Evolutionary conservation across 2,329 filamentous ascomycete species (phyloP).

Genomic region (Neoascochyta sp.): DNA sequence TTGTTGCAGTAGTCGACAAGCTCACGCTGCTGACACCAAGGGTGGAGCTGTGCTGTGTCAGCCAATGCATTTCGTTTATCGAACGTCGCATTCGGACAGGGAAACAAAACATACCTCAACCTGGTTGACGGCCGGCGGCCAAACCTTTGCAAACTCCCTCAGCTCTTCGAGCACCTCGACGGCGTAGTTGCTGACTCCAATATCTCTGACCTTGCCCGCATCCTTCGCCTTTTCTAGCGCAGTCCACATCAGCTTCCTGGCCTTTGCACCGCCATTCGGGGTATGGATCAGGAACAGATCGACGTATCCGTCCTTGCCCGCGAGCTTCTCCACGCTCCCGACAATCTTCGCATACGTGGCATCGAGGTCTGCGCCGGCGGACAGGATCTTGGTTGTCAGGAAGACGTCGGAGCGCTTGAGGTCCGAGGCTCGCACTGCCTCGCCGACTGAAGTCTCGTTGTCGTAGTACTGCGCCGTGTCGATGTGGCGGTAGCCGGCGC

Average conservation of each 20-base stretch:
- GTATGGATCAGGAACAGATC: conserved; percentile 70
- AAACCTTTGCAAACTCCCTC: conserved; percentile 60
- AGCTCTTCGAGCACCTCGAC: conserved; percentile 66
- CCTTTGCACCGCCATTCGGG: conserved; percentile 53
- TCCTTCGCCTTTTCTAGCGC: conserved; percentile 60
- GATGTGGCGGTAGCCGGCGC: conserved; percentile 59
- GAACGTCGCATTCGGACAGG: too few relatives aligned
- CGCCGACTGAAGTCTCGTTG: conserved; percentile 65
- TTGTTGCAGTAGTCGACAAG: conserved; percentile 56
- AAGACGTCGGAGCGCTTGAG: conserved; percentile 60
- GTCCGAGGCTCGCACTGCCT: conserved; percentile 56
- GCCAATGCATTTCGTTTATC: too few relatives aligned
- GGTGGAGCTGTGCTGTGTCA: conserved; percentile 56
- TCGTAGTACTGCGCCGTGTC: conserved; percentile 67
- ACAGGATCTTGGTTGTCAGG: conserved; percentile 67
- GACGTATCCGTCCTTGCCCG: conserved; percentile 57
- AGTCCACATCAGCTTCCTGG: conserved; percentile 61
- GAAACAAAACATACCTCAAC: conserved; percentile 61
- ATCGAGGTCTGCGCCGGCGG: conserved; percentile 52
- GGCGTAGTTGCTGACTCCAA: conserved; percentile 72
- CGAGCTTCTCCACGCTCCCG: conserved; percentile 61
- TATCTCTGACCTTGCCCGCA: conserved; percentile 59
- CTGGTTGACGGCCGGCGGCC: conserved; percentile 71
- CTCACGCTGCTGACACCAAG: conserved; percentile 65
- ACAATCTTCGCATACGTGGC: conserved; percentile 57